Evolutionary conservation across 108 stramenopile genomes (phyloP).

Genomic region (Epipyxis sp.): DNA sequence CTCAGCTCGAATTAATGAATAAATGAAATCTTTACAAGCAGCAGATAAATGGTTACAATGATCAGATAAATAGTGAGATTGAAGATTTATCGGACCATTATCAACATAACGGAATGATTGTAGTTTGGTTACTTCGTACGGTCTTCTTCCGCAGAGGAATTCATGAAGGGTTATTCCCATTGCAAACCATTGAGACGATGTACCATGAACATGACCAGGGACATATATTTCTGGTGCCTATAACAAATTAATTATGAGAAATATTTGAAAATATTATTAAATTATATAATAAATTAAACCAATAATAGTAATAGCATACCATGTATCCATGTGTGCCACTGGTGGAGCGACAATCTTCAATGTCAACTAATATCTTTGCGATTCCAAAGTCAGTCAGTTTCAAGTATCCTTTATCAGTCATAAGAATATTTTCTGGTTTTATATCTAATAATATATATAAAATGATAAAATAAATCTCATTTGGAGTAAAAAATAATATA

Average conservation of each 20-base stretch:
- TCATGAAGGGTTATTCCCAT: conserved; percentile 1
- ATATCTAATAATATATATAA: not conserved
- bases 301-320: too few species aligned
- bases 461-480: too few species aligned
- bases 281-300: too few species aligned
- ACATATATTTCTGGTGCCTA: not conserved
- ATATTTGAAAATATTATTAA: too few species aligned
- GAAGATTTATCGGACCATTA: too few species aligned
- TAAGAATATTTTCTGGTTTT: not conserved
- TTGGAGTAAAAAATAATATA: too few species aligned
- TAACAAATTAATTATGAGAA: too few species aligned
- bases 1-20: too few species aligned
- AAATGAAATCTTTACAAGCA: too few species aligned
- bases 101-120: not conserved
- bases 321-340: conserved; percentile 5
- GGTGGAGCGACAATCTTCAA: not conserved
- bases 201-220: not conserved
- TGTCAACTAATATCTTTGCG: not conserved
- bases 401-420: not conserved
- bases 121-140: not conserved
- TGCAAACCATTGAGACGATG: not conserved
- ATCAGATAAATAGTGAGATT: too few species aligned
- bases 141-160: conserved; percentile 4
- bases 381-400: not conserved
- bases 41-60: too few species aligned